Base-by-base conservation (phyloP, 768 basidiomycete genomes). In the Fomitopsis pulvina region DNA sequence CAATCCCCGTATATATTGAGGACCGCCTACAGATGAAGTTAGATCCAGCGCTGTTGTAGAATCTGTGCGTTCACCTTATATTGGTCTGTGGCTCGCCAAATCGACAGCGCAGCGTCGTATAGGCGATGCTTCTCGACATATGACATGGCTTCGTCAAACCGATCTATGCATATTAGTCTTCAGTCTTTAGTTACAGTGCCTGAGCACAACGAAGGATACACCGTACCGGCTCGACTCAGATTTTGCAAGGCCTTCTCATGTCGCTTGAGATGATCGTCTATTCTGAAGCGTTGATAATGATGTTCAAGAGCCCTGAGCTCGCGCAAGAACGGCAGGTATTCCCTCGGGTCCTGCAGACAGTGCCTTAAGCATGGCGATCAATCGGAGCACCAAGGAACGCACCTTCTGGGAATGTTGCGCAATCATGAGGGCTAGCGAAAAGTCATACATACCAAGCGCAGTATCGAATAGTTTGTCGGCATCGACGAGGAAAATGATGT, bases 371-470 rank as follows among this genome's bases (percentile, higher is more conserved):
- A 20, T 5, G 1, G 10, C 44, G 40, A 45, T n/a, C 18, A 45
- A 41, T 42, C n/a, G 16, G 20, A 22, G 21, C 10, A 12, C 3
- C 40, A 7, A 46, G 47, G 14, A 43, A 45, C 64, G 20, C 29
- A 92, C 94, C 79, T 95, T 96, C 64, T 98, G 94, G 41, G 95
- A 88, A 60, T 96, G 87, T 63, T 98, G 96, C 1, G 96, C 94
- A 37, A 99, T 80, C 85, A 98, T 85, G 21, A 98, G 72, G 6
- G 97, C 95, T 16, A 99, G 72, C 25, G 89, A 84, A 70, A 98
- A 98, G 67, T 99, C 93, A 62, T 99, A 99, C 93, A 98, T 98
- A 18, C 96, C 96, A 27, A 99, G 77, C 1, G 96, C 96, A 10
- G 89, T 87, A 64, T 98, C 84, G 68, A 95, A 98, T 3, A 99